Evolutionary conservation across 352 stramenopile species (phyloP), one percentile per base, ranked within the genome.

Genomic region (Pythium phragmitis): DNA sequence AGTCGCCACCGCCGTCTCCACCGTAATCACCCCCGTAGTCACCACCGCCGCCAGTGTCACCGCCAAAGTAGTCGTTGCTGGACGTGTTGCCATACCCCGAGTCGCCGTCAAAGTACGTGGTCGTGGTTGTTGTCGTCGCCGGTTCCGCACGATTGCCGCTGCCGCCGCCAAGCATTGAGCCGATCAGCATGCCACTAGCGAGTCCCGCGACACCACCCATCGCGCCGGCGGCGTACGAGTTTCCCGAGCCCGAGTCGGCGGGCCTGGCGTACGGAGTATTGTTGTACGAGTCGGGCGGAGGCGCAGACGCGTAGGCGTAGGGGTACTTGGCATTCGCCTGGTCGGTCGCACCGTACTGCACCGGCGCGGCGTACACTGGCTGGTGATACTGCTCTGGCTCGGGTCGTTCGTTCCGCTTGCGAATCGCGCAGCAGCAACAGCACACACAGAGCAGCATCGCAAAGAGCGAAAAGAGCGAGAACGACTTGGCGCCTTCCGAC

Each of bases 221-320:
- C 12, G 80, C 80, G 0, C 76, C 80, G 8, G 76, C 69, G 4
- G 70, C 73, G 46, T 79, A 70, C 3, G 65, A 33, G 21, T 71
- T 71, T 19, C 51, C 36, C 2, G 51, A 36, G 13, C 42, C 3
- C 8, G 21, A n/a, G 14, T 13, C 5, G 14, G 21, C 58, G 1
- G 57, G 55, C 16, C 36, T 34, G 26, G 48, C 47, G 55, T 56
- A 54, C 12, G 41, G 14, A 14, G 28, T 13, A 30, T 30, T 30
- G 16, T 21, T 39, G 48, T 55, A 55, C 28, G 48, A 17, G 34
- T 52, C 70, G 19, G 43, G 65, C 13, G 77, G 70, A 9, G 67
- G 71, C 0, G 77, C 79, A 7, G 82, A 76, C 14, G 82, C 69
- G 63, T 89, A 87, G n/a, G 69, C 72, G 42, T 82, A 85, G 41